Evolutionary conservation across 257 asterid species (phyloP), one percentile per base, ranked within the genome.

Genomic region (Lycium barbarum): DNA sequence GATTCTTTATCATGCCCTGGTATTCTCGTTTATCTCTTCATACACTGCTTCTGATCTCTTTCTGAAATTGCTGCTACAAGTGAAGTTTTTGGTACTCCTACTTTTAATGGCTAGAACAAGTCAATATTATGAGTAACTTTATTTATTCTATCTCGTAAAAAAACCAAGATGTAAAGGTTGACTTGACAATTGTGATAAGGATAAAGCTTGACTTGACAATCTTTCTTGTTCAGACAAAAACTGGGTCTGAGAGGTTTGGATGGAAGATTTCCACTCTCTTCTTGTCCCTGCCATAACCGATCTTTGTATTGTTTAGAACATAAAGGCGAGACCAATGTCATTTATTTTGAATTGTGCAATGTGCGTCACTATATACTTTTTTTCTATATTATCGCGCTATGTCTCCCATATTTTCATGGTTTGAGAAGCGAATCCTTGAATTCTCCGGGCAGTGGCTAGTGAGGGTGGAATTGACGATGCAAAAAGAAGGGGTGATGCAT

Each of bases 381-480:
- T 2, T 76, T 7, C 40, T 76, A 76, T 22, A 76, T 14, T 49
- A 26, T 26, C 47, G 26, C 38, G 82, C 11, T 26, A 8, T 26
- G 49, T 78, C 82, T 78, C 66, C 63, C 66, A 53, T 78, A 33
- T 78, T 33, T 53, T 49, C 38, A 78, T 78, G 65, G 51, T 78
- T 54, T 78, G 66, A 78, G 49, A 78, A 33, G 82, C 65, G 53
- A 78, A 78, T 33, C 14, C 49, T 78, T 78, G 82, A 14, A 38
- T 62, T 87, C 38, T 61, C 85, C 93, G 95, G 98, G 99, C 99
- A 72, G 99, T 97, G 93, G 99, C 99, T 83, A 97, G 98, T 90
- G 99, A 97, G 89, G 99, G 99, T 84, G 99, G 98, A 61, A 97
- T 96, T 8, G 97, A 97, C 68, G 98, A 95, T 84, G 96, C 99